Evolutionary conservation across 306 rosid species (phyloP).

Genomic region (Fragaria ananassa): DNA sequence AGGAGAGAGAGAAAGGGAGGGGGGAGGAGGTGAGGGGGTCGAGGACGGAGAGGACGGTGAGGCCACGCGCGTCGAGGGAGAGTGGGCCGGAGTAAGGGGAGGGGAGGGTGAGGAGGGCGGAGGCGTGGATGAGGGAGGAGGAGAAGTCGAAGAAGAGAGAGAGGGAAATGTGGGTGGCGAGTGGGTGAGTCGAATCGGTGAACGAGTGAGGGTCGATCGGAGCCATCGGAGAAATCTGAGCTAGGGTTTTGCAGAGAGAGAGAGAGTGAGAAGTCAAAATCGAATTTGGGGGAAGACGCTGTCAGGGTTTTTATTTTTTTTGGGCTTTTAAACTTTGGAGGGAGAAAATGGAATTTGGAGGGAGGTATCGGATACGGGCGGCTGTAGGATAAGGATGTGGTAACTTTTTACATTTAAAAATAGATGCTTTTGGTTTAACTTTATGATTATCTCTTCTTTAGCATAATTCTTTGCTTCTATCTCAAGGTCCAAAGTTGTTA

Average conservation of each 20-base stretch:
- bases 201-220: constrained; percentile 87
- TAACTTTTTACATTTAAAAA: background rate
- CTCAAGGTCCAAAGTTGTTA: background rate
- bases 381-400: background rate
- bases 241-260: constrained; percentile 11
- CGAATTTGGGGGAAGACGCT: background rate
- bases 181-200: constrained; percentile 62
- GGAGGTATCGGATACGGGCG: background rate
- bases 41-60: constrained; percentile 45
- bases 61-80: constrained; percentile 77
- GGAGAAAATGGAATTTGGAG: background rate
- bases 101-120: constrained; percentile 57
- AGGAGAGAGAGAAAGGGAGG: constrained; percentile 53
- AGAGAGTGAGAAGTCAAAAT: background rate
- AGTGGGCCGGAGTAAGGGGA: constrained; percentile 52
- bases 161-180: constrained; percentile 50
- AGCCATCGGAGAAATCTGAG: constrained; percentile 47
- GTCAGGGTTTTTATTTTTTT: background rate
- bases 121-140: constrained; percentile 52
- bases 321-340: constrained; percentile 1
- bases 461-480: background rate
- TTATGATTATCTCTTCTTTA: too few relatives aligned
- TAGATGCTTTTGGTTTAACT: too few relatives aligned
- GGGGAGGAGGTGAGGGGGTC: constrained; percentile 38
- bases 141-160: constrained; percentile 67